Base-by-base conservation (phyloP, 2,329 filamentous ascomycete species). In the Botrytis byssoidea region DNA sequence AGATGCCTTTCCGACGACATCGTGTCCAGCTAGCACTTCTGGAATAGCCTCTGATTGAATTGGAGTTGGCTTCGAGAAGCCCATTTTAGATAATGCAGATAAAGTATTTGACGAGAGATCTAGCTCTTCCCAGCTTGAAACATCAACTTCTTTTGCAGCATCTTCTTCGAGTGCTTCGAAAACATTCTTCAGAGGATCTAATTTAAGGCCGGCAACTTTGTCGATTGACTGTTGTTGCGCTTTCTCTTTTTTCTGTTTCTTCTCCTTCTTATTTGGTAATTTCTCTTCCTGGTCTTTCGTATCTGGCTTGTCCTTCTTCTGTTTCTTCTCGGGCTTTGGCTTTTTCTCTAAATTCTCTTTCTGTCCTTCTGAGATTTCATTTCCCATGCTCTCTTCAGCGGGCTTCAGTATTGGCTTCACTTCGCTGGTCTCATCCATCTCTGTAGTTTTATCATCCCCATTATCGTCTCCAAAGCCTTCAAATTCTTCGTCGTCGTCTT, bases 1-100 rank as follows among this genome's bases (percentile, higher is more conserved):
- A 18, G 95, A 92, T 2, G 96, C 96, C 84, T 99, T 99, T 60
- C 96, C 96, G 76, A 99, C 92, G 25, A 98, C 92, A 82, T 99
- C 95, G 81, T 93, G 92, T 0, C 95, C 95, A 9, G 89, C 88
- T 32, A 95, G 81, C 64, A 98, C 93, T 71, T 93, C 88, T 0
- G 96, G 95, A 78, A 99, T 97, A 1, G 93, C 86, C 48, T 89
- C 86, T 32, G 86, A 83, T 81, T 99, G 96, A 74, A 99, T 97
- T 0, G 88, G 83, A 0, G 95, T 98, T 0, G 96, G 96, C 74
- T 89, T 90, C 7, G 87, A 81, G 81, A 98, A 98, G 74, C 91
- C 92, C 75, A 98, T 85, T 77, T 90, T 92, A 3, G 93, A 91
- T 46, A 99, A 85, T 25, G 93, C 89, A 2, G 90, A 89, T 29